Evolutionary conservation across 169 alveolate species (phyloP).

Genomic region (Plasmodium billcollinsi): DNA sequence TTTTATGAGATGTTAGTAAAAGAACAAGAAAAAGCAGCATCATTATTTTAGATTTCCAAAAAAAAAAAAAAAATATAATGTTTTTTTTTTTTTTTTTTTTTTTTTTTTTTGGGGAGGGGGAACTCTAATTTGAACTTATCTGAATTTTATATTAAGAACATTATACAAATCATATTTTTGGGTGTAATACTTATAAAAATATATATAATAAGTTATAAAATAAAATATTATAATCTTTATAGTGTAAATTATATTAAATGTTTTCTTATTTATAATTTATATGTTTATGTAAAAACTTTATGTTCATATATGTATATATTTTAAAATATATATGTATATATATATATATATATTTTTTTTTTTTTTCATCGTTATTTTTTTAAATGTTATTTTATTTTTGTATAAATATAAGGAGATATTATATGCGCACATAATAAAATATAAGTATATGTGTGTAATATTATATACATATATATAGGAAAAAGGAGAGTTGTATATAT

Average conservation of each 20-base stretch:
- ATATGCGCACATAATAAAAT: background rate
- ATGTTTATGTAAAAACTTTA: background rate
- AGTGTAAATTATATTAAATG: background rate
- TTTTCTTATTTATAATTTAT: background rate
- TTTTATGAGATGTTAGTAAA: conserved; percentile 98
- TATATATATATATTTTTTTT: no score
- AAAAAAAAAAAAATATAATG: background rate
- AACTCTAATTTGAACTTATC: no score
- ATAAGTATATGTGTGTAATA: no score
- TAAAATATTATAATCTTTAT: background rate
- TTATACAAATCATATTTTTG: no score
- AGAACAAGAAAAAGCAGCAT: conserved; percentile 95
- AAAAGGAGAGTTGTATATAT: background rate
- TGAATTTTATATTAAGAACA: no score
- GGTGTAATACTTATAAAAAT: no score
- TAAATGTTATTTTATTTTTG: background rate
- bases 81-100: no score
- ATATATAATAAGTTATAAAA: background rate
- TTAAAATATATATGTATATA: background rate
- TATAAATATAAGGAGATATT: no score
- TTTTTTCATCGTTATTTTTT: background rate
- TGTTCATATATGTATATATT: conserved; percentile 7
- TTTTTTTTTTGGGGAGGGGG: no score
- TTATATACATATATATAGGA: no score
- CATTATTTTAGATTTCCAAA: conserved; percentile 81